Conservation (phyloP, 352 stramenopile genomes). For the Pythium chondricola region DNA sequence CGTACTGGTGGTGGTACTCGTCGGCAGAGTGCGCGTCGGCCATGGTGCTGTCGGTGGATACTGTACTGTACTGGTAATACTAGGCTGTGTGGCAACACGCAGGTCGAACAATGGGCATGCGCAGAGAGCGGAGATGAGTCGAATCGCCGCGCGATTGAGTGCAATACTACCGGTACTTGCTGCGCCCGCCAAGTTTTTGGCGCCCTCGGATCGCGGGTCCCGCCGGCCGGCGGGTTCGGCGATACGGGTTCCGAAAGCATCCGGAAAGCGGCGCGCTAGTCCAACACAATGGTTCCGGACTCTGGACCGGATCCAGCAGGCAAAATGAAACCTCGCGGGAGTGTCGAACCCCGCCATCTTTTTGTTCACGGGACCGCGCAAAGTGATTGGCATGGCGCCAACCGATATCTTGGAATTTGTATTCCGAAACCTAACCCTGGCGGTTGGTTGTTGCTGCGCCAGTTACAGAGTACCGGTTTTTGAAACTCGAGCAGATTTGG, state of each 20-base stretch:
- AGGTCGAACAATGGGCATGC: no score
- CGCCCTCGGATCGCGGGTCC: slow-evolving; percentile 9
- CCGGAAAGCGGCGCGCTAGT: no score
- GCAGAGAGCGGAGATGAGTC: no score
- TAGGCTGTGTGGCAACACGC: no score
- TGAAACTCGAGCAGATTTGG: slow-evolving; percentile 18
- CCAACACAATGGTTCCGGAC: background rate
- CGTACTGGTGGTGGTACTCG: slow-evolving; percentile 14
- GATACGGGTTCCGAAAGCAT: slow-evolving; percentile 3
- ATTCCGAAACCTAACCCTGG: slow-evolving; percentile 16
- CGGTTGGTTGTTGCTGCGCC: slow-evolving; percentile 13
- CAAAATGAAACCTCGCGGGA: no score
- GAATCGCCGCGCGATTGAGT: no score
- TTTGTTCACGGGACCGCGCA: slow-evolving; percentile 6
- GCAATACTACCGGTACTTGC: slow-evolving; percentile 1
- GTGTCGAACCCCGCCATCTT: slow-evolving; percentile 19
- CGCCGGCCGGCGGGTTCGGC: background rate
- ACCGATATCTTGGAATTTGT: slow-evolving; percentile 15
- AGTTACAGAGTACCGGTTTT: no score
- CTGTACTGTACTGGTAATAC: no score
- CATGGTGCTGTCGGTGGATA: slow-evolving; percentile 1
- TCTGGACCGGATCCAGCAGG: background rate
- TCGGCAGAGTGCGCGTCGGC: no score
- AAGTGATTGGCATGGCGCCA: slow-evolving; percentile 4
- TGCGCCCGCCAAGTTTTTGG: slow-evolving; percentile 20